Evolutionary conservation across 805 yeast genomes (phyloP), one percentile per base, ranked within the genome.

Genomic region (Yarrowia sp.): DNA sequence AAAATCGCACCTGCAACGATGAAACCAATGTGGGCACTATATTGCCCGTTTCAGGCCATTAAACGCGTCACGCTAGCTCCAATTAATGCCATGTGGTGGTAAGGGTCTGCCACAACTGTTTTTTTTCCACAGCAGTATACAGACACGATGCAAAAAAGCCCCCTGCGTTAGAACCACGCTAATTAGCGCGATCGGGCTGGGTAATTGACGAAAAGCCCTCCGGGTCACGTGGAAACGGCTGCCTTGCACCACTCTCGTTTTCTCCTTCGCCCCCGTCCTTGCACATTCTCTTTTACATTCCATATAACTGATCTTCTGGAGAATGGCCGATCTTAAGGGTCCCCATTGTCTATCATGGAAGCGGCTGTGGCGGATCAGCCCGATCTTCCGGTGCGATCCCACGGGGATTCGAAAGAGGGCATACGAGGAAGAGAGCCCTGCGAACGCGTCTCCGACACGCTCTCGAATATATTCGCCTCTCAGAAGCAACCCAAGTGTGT

Each of bases 251-350:
- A 36, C 13, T 36, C 13, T 36, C 17, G 7, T 17, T 43, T 43
- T 9, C 24, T 40, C 10, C 19, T 40, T 12, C 9, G 17, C 19
- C 12, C 6, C 30, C 30, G 30, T 24, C 30, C 14, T 4, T 24
- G 10, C 56, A 52, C 56, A 52, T 52, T 52, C 56, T 42, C 12
- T 52, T 49, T 52, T 52, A 52, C 56, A 52, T 52, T 52, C 56
- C 56, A 52, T 52, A 52, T 34, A 10, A 7, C 33, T n/a, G 56
- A 52, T 52, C 56, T 19, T 12, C 38, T 9, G 12, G 7, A 10
- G 13, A 19, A 12, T 5, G 56, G 55, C 12, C 56, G 42, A 52
- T 52, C 56, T 8, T 36, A 36, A 24, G 56, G 42, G 56, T 52
- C 56, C 42, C 9, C 17, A 3, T 1, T 30, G 53, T 47, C 53